Evolutionary conservation across 106 monocot genomes (phyloP).

Genomic region (Ottelia alismoides): DNA sequence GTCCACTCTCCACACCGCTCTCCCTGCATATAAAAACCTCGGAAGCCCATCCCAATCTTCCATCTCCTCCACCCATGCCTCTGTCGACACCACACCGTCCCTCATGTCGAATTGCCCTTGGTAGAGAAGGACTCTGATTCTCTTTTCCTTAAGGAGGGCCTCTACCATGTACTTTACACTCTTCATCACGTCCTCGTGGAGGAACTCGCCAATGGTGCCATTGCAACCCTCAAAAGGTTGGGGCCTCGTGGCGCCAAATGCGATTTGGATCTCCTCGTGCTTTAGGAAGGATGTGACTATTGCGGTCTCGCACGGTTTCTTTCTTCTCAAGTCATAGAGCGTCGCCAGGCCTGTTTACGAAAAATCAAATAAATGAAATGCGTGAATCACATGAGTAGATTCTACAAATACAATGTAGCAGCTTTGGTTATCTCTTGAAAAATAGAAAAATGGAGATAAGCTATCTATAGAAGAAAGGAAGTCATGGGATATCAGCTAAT

Average conservation of each 20-base stretch:
- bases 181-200: conserved; percentile 73
- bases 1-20: conserved; percentile 54
- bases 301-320: conserved; percentile 28
- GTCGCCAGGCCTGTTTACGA: conserved; percentile 84
- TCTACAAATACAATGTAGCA: too few species aligned
- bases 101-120: conserved; percentile 59
- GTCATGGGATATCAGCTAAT: too few species aligned
- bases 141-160: conserved; percentile 25
- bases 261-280: conserved; percentile 28
- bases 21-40: conserved; percentile 41
- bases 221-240: conserved; percentile 48
- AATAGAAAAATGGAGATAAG: too few species aligned
- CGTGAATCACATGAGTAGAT: too few species aligned
- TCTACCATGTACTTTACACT: conserved; percentile 66
- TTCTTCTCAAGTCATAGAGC: conserved; percentile 39
- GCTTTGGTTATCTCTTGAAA: too few species aligned
- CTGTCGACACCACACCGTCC: conserved; percentile 72
- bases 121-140: conserved; percentile 49
- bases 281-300: conserved; percentile 27
- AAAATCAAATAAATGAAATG: too few species aligned
- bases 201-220: conserved; percentile 7
- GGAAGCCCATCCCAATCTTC: conserved; percentile 58
- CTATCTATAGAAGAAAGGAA: too few species aligned
- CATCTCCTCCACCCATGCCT: conserved; percentile 71
- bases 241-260: conserved; percentile 24